Evolutionary conservation across 2,329 filamentous ascomycete species (phyloP).

Genomic region (Colletotrichum falcatum): DNA sequence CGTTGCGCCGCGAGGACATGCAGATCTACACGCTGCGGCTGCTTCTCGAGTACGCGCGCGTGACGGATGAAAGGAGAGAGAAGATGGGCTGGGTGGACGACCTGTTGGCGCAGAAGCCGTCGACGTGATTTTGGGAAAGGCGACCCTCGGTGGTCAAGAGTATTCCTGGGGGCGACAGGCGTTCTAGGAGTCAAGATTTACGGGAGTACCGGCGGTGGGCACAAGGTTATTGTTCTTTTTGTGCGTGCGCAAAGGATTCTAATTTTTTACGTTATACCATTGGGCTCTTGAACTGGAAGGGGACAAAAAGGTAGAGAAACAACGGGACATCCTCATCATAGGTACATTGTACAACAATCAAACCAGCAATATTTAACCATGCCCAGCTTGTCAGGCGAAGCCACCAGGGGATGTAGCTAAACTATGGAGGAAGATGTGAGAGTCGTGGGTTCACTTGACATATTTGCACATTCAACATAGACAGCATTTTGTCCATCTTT

Average conservation of each 20-base stretch:
- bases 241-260: not conserved
- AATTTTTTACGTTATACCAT: slow-evolving; percentile 21
- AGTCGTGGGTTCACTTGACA: not conserved
- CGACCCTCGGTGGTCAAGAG: no score
- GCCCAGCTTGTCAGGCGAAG: not conserved
- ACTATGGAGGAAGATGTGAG: not conserved
- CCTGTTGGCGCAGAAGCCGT: slow-evolving; percentile 46
- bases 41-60: slow-evolving; percentile 71
- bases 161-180: not conserved
- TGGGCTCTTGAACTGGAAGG: slow-evolving; percentile 6
- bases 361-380: not conserved
- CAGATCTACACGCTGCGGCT: slow-evolving; percentile 76
- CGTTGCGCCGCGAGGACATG: slow-evolving; percentile 79
- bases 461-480: no score
- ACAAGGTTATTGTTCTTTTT: not conserved
- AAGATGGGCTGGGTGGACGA: slow-evolving; percentile 68
- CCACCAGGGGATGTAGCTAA: not conserved
- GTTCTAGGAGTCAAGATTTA: slow-evolving; percentile 9
- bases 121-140: slow-evolving; percentile 9
- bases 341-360: slow-evolving; percentile 8
- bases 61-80: slow-evolving; percentile 64
- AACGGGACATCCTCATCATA: not conserved
- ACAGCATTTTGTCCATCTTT: no score
- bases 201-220: not conserved
- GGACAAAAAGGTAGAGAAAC: not conserved